Evolutionary conservation across 768 basidiomycete genomes (phyloP), one percentile per base, ranked within the genome.

Genomic region (Holtermanniella nyarrowii): DNA sequence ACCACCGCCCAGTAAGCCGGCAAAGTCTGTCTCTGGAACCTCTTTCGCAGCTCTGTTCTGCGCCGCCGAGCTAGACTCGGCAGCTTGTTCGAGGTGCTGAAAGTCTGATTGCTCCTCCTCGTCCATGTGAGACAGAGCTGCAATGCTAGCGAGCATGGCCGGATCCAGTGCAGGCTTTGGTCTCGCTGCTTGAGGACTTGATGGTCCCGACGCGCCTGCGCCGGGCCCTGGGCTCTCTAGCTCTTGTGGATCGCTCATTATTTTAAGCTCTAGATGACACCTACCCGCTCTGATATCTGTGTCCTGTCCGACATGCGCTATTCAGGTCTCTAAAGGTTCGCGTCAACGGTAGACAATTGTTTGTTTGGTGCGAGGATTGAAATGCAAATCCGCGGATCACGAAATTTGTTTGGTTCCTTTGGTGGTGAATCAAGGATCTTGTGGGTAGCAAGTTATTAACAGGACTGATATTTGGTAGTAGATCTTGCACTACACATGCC

Each of bases 81-180:
- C 31, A 16, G 7, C 10, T 16, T 37, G 10, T 7, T 37, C 31
- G 31, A 16, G 31, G 7, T 7, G 31, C 16, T 37, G 31, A 16
- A 37, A 37, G 10, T 46, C 44, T n/a, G n/a, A n/a, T 10, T 49
- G 13, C 21, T 37, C 23, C 7, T 5, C 27, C 47, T 49, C 5
- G 52, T 44, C 48, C 44, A 49, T 47, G 31, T 60, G 44, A 1
- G 60, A 62, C n/a, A 64, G 49, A 16, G 62, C 63, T 37, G 63
- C 65, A 25, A 64, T 54, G 47, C 63, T 63, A 3, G 61, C 65
- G 3, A 64, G 49, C 44, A 60, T 67, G 4, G 49, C 59, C 1
- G 63, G 59, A 43, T 67, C 62, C 31, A 37, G 31, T 16, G 16
- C 31, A 7, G 7, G 31, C 31, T 37, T 37, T 7, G 31, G 31